phyloP scores from a whole-genome alignment of 352 stramenopile genomes.

The Stramenopiles sp. region DNA sequence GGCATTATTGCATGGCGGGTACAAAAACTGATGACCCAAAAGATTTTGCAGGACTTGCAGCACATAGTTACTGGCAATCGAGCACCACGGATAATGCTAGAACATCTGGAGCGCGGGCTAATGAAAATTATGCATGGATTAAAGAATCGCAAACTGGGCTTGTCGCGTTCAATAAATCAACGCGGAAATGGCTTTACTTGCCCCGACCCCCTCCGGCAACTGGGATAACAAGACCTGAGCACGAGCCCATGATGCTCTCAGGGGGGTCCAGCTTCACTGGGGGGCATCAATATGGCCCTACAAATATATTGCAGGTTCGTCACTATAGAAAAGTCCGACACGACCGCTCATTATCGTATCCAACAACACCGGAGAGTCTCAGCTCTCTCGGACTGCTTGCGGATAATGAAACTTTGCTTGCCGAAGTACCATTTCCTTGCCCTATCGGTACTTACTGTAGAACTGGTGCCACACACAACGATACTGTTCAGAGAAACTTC shows the following conservation, averaged over 20 bases:
- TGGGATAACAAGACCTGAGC: constrained; percentile 18
- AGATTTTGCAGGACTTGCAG: constrained; percentile 31
- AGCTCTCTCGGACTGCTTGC: constrained; percentile 13
- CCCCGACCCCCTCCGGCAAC: constrained; percentile 25
- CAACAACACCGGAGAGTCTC: not conserved
- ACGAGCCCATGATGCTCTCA: constrained; percentile 11
- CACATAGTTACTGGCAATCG: not conserved
- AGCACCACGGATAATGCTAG: constrained; percentile 8
- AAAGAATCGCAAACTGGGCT: constrained; percentile 21
- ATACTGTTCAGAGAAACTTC: constrained; percentile 56
- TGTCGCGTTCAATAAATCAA: constrained; percentile 26
- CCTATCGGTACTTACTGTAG: constrained; percentile 74
- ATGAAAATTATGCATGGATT: constrained; percentile 16
- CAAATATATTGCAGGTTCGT: not conserved
- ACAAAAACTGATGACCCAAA: constrained; percentile 67
- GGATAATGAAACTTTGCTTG: constrained; percentile 24
- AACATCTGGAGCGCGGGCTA: not conserved
- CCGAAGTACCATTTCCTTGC: constrained; percentile 78
- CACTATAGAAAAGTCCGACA: not conserved
- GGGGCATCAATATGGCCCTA: not conserved
- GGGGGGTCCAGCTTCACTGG: not conserved
- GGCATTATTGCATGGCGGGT: constrained; percentile 73
- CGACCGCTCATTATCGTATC: not conserved
- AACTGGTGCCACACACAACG: constrained; percentile 44
- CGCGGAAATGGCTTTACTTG: constrained; percentile 26